Evolutionary conservation across 2,329 filamentous ascomycete species (phyloP), one percentile per base, ranked within the genome.

Genomic region (Clonostachys byssicola): DNA sequence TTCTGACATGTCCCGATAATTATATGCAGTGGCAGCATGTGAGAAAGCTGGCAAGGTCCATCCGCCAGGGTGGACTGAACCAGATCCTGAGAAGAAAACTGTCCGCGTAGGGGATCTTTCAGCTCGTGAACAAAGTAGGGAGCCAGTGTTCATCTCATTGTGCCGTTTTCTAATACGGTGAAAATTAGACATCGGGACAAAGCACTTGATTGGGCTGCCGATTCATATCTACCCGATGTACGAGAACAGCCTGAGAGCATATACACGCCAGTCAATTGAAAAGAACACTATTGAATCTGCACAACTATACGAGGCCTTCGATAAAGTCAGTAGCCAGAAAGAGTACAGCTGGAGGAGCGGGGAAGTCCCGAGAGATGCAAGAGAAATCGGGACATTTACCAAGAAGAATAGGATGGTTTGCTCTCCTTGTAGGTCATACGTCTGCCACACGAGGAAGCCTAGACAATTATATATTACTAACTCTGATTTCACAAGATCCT

Each of bases 201-300:
- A 67, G 3, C 83, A 87, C 54, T 68, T 67, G 3, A 75, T 87
- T 12, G 82, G 83, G 0, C 70, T 78, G 1, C 83, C 84, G 0
- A 83, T 86, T 12, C 83, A 88, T 34, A 69, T 87, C 0, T 88
- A 88, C 54, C 82, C 84, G 1, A 57, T 88, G 0, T 87, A 85
- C 54, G 84, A 87, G 53, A 85, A 84, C 51, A 79, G 65, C 0
- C 81, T 83, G 46, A 72, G 83, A 34, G 81, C 81, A 1, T 67
- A 78, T 51, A 68, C 73, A 2, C 59, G 65, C 1, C 83, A 87
- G 54, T 73, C 75, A 2, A 60, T 78, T 1, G 46, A 60, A 18
- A 73, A 78, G 5, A 87, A 86, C 46, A 68, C 81, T 47, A 54
- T 67, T 7, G 83, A 87, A 56, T 85, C 80, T 1, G 75, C 79